Conservation (phyloP, 2,329 filamentous ascomycete species). For the Didymella lethalis region DNA sequence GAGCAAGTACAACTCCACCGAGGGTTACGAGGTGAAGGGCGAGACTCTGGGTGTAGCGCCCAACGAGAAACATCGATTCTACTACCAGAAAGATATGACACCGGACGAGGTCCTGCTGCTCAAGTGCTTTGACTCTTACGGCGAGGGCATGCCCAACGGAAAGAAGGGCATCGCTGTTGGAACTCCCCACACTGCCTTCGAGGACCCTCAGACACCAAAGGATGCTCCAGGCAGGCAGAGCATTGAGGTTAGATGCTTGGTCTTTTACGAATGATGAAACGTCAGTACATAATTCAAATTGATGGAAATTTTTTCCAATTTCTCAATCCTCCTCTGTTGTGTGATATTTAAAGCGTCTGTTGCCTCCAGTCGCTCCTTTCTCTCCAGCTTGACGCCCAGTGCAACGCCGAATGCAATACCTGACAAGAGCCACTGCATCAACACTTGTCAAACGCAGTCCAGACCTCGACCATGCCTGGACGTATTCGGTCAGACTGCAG, state of each 20-base stretch:
- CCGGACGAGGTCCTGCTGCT: conserved; percentile 62
- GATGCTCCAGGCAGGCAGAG: conserved; percentile 64
- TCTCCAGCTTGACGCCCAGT: neutral
- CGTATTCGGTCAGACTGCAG: neutral
- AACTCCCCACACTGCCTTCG: conserved; percentile 72
- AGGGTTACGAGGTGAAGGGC: conserved; percentile 68
- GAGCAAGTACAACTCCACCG: conserved; percentile 56
- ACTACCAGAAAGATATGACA: conserved; percentile 73
- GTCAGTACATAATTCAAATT: neutral
- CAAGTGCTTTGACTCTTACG: conserved; percentile 59
- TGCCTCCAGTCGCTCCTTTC: neutral
- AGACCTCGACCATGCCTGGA: neutral
- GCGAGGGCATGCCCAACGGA: conserved; percentile 53
- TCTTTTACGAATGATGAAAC: conserved; percentile 62
- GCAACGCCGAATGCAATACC: neutral
- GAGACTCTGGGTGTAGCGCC: conserved; percentile 69
- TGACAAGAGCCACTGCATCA: neutral
- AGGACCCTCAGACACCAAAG: conserved; percentile 61
- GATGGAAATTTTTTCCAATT: neutral
- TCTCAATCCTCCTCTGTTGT: neutral
- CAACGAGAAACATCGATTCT: conserved; percentile 67
- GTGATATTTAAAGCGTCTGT: neutral
- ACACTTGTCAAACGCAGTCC: neutral
- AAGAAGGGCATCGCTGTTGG: conserved; percentile 52
- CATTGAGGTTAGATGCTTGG: conserved; percentile 70